Percentiles rank a stretch among this genome's conserved stretches.
Evolutionary conservation across 2,329 filamentous ascomycete genomes (phyloP).

Genomic region (Penicillium nordicum): DNA sequence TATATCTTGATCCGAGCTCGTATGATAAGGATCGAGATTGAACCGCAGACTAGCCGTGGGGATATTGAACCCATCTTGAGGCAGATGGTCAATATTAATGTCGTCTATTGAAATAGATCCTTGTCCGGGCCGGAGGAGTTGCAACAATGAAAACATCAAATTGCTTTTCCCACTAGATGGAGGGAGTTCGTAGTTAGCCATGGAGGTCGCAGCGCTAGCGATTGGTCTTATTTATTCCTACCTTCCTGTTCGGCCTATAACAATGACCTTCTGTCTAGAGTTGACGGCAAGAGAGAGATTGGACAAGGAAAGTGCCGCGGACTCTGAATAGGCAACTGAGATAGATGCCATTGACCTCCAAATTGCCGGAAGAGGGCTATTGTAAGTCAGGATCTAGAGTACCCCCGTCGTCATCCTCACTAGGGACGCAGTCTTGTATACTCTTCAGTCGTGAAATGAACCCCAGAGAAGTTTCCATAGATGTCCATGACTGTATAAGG

Average conservation of each 20-base stretch:
- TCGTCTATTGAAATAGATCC: neutral
- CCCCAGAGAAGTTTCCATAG: constrained; percentile 2
- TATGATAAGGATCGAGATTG: constrained; percentile 7
- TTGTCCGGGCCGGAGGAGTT: neutral
- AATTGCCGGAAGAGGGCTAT: neutral
- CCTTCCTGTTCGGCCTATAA: constrained; percentile 7
- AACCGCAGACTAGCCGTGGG: constrained; percentile 3
- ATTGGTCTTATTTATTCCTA: neutral
- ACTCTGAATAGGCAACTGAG: neutral
- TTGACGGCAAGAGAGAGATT: neutral
- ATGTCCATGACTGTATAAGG: neutral
- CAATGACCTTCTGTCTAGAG: neutral
- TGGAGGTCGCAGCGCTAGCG: neutral
- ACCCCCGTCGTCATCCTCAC: neutral
- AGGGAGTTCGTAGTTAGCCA: neutral
- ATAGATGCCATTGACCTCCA: neutral
- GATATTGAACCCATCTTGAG: constrained; percentile 8
- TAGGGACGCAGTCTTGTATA: neutral
- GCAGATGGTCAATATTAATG: neutral
- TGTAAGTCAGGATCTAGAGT: neutral
- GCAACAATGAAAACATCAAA: neutral
- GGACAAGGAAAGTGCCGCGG: neutral
- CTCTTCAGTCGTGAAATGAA: neutral
- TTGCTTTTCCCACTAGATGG: neutral
- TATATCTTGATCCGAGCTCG: neutral